Evolutionary conservation across 108 stramenopile genomes (phyloP), one percentile per base, ranked within the genome.

Genomic region (Craspedostauros australis): DNA sequence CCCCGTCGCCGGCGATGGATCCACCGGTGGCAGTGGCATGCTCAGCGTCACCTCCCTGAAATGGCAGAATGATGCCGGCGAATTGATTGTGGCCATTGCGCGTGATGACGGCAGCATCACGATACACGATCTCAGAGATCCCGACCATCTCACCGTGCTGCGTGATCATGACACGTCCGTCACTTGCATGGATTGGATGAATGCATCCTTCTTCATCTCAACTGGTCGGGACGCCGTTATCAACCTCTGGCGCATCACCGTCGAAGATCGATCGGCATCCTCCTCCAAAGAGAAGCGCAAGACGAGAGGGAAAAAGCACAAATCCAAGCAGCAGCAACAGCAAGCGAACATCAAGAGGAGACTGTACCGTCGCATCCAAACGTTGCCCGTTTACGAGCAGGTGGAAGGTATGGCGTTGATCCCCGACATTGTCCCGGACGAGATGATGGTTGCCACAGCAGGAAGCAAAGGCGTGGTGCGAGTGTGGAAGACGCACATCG

Each of bases 131-230:
- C 66, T 92, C 57, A 58, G 82, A 28, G 54, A 80, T 16, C 43
- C 67, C 36, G 60, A 62, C 21, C 51, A 66, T 15, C 60, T 82
- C 15, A 72, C 80, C 3, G 76, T 85, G 16, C 41, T 94, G 39
- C 56, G 70, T 8, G 92, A 91, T 70, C 96, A 97, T 75, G 63
- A 95, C 20, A 84, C 90, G 36, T 70, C 85, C 16, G 94, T 95
- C 33, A 95, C 88, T 0, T 75, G 82, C 39, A 68, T 95, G 57
- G 75, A 65, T 6, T 95, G 84, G 86, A 79, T 69, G 58, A 40
- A 62, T 16, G 39, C 66, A 16, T 70, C 72, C 23, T 45, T 76
- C 20, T 87, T 90, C 66, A 65, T 88, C 23, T 75, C 86, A 5
- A 62, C 84, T 4, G 88, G 86, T 7, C 58, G 84, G 38, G 88